These are phyloP conservation scores for Aspergillus japonicus DNA, from an alignment of 2,329 filamentous ascomycete genomes.

Conservation along the genomic window DNA sequence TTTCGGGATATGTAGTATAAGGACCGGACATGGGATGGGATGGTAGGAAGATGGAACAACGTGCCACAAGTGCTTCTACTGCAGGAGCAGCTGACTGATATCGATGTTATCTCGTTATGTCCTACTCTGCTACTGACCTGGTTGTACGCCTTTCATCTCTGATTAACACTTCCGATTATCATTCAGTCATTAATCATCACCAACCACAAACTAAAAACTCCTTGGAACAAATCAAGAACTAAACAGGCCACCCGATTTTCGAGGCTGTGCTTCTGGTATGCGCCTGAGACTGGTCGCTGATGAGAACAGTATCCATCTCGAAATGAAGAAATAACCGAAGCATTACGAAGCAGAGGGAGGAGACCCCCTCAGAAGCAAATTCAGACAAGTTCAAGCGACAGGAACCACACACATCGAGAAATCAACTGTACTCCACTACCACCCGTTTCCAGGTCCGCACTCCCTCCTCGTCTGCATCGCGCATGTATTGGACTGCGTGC, in stretches of 20 bases:
- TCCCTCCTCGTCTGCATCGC: conserved; percentile 31
- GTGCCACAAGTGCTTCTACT: background rate
- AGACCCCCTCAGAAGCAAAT: background rate
- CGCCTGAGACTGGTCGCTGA: background rate
- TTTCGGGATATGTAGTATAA: background rate
- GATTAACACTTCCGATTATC: background rate
- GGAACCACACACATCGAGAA: background rate
- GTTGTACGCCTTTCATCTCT: background rate
- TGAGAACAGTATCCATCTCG: background rate
- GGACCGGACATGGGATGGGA: background rate
- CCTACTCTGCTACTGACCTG: background rate
- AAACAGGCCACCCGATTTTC: background rate
- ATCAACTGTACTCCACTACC: conserved; percentile 38
- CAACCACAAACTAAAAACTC: background rate
- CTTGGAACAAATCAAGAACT: background rate
- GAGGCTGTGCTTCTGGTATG: background rate
- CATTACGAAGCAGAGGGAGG: conserved; percentile 7
- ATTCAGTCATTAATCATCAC: background rate
- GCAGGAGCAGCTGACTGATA: background rate
- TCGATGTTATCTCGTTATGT: background rate
- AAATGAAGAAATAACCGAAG: background rate
- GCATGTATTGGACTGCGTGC: conserved; percentile 33
- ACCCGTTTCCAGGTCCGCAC: conserved; percentile 35
- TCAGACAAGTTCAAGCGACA: background rate
- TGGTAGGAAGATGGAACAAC: background rate